Percentiles rank a stretch among this genome's conserved stretches.
Evolutionary conservation across 345 rosid genomes (phyloP).

Genomic region (Schrenkiella parvula): DNA sequence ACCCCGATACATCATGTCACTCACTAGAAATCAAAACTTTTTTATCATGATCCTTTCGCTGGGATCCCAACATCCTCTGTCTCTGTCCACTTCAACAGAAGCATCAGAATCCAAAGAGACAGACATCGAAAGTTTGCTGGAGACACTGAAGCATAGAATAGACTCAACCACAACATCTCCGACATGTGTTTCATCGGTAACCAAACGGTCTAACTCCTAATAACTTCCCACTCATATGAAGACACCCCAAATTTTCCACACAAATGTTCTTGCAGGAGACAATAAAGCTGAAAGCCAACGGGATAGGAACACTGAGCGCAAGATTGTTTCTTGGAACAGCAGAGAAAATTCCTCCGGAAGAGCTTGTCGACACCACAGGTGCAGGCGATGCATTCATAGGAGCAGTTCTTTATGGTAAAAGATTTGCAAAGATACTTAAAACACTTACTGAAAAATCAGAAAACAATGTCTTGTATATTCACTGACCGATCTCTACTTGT

Average conservation of each 20-base stretch:
- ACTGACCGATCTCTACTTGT: neutral
- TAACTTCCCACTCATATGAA: neutral
- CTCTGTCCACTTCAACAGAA: slow-evolving; percentile 27
- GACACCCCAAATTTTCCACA: neutral
- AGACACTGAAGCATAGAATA: slow-evolving; percentile 40
- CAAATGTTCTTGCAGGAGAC: slow-evolving; percentile 35
- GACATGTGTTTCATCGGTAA: slow-evolving; percentile 63
- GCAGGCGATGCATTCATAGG: slow-evolving; percentile 94
- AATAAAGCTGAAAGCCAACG: slow-evolving; percentile 49
- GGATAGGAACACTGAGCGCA: slow-evolving; percentile 58
- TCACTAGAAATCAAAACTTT: neutral
- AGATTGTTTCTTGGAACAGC: slow-evolving; percentile 68
- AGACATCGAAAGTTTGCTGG: slow-evolving; percentile 55
- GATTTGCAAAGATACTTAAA: neutral
- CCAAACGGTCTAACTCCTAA: neutral
- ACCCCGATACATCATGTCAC: neutral
- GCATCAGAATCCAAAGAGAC: slow-evolving; percentile 40
- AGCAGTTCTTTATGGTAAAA: slow-evolving; percentile 66
- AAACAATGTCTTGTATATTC: neutral
- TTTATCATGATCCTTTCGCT: neutral
- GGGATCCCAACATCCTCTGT: neutral
- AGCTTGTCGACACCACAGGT: slow-evolving; percentile 89
- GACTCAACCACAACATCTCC: slow-evolving; percentile 48
- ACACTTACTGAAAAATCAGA: neutral
- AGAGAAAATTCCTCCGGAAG: slow-evolving; percentile 67